Evolutionary conservation across 805 yeast genomes (phyloP), one percentile per base, ranked within the genome.

Genomic region (Wickerhamiella domercqiae): DNA sequence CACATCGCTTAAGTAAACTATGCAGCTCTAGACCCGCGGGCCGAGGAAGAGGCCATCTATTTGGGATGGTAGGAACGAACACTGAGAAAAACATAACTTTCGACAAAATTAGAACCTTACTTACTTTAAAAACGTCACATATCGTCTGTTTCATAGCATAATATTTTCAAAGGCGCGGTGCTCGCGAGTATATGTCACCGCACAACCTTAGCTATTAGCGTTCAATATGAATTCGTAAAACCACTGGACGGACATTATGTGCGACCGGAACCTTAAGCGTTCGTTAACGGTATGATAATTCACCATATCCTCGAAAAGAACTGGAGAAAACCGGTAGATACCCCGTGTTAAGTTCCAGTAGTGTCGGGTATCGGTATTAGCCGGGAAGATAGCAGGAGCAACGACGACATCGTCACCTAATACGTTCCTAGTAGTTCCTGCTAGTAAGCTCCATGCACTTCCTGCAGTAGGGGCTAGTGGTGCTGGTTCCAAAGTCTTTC

Each of bases 331-430:
- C 40, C 86, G 63, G 59, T 64, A 78, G 37, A 78, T 74, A 49
- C 76, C 68, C 26, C 62, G 54, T 2, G 78, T 68, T 47, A 78
- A 57, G 31, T 57, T 51, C 83, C 82, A 75, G 55, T 74, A 78
- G 48, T 68, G 63, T 40, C 63, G 60, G 4, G 84, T 77, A 50
- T 78, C 86, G 3, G 86, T 78, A 55, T 76, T 77, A 16, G 77
- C 84, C 2, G 78, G 63, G 66, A 72, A 68, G 29, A 77, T 52
- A 19, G 68, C 60, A 2, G 84, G 82, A 2, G 78, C 63, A 13
- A 72, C 65, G 30, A 70, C 46, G 13, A 64, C 51, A n/a, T 54
- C 40, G 21, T 13, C 18, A 9, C 37, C 40, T 49, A 70, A 73
- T 34, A 78, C 66, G 41, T 71, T 68, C 44, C 75, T 67, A 26